phyloP scores from a whole-genome alignment of 345 rosid species.

The Rhizophora mangle region DNA sequence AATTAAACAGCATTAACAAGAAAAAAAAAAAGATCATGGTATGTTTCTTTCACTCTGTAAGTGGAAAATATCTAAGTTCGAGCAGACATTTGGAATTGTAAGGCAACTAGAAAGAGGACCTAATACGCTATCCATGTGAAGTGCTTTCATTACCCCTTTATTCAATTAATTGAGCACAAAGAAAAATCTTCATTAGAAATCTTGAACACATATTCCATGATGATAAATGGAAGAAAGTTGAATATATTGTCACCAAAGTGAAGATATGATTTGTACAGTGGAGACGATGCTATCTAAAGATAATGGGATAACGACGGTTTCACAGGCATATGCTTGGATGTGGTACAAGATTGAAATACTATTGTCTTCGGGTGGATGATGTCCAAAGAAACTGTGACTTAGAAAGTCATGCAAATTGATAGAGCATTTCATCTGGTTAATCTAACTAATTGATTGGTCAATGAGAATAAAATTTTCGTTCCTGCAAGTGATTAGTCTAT shows the following conservation, averaged over 20 bases:
- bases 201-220: constrained; percentile 29
- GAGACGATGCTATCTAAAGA: not conserved
- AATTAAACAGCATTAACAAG: constrained; percentile 15
- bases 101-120: constrained; percentile 15
- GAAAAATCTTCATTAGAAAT: constrained; percentile 24
- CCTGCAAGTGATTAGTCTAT: not conserved
- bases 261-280: constrained; percentile 8
- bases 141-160: constrained; percentile 2
- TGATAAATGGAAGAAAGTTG: constrained; percentile 22
- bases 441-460: not conserved
- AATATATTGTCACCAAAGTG: constrained; percentile 11
- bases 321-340: not conserved
- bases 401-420: not conserved
- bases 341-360: not conserved
- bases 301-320: constrained; percentile 20
- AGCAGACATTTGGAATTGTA: constrained; percentile 25
- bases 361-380: not conserved
- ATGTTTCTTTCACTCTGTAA: constrained; percentile 7
- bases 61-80: constrained; percentile 11
- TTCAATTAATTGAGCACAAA: constrained; percentile 7
- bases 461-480: not conserved
- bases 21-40: constrained; percentile 16
- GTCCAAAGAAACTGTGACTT: not conserved
- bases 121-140: constrained; percentile 28
- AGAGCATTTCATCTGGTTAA: not conserved